These are phyloP conservation scores for Iris pallida DNA, from an alignment of 116 monocot species.

Conservation along the genomic window DNA sequence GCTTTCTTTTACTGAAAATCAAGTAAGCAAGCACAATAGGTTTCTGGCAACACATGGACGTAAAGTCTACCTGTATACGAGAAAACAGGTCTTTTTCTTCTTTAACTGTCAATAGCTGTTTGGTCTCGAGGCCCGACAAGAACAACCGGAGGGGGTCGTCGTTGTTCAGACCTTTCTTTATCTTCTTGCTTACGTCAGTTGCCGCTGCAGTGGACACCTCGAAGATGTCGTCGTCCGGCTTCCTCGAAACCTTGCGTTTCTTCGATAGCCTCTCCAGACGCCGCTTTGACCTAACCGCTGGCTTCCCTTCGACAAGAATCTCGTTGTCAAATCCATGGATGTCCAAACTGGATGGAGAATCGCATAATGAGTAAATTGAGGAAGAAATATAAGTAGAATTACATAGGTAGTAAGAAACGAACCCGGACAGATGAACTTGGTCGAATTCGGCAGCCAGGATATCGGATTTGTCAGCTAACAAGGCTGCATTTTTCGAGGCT, in stretches of 20 bases:
- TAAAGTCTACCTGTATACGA: conserved; percentile 65
- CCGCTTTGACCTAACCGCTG: conserved; percentile 47
- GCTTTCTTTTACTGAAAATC: not conserved
- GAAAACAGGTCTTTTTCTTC: conserved; percentile 73
- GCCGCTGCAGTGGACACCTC: conserved; percentile 10
- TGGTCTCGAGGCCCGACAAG: conserved; percentile 61
- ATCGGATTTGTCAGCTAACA: conserved; percentile 38
- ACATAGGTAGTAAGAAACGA: not conserved
- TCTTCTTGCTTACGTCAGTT: conserved; percentile 37
- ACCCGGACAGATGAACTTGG: conserved; percentile 24
- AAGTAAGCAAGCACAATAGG: not conserved
- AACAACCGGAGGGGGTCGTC: conserved; percentile 77
- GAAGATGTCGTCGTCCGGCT: conserved; percentile 15
- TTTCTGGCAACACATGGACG: not conserved
- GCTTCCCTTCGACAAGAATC: conserved; percentile 9
- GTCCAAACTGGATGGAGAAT: conserved; percentile 32
- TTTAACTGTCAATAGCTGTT: conserved; percentile 60
- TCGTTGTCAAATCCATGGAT: conserved; percentile 11
- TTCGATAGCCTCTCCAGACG: conserved; percentile 53
- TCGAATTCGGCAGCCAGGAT: conserved; percentile 15
- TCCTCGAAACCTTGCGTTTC: conserved; percentile 49
- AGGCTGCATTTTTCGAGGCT: conserved; percentile 49
- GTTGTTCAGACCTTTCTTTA: conserved; percentile 30
- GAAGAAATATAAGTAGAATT: not conserved
- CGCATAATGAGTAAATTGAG: not conserved